Conservation (phyloP, 1,139 yeast genomes). For the Yamadazyma epiphylla region DNA sequence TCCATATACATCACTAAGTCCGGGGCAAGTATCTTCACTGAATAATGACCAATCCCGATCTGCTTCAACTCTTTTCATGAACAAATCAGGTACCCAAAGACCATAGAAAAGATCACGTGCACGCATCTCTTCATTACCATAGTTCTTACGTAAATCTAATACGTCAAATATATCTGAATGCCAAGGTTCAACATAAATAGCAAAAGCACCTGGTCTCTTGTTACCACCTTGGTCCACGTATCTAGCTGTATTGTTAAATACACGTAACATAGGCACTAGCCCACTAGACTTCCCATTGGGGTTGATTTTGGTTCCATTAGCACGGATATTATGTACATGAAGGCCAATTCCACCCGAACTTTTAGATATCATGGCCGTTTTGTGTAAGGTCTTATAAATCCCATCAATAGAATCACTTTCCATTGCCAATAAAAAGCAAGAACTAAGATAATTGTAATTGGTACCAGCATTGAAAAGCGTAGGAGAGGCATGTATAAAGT, state of each 20-base stretch:
- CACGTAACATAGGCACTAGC: constrained; percentile 55
- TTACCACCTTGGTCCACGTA: constrained; percentile 64
- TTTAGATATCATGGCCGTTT: constrained; percentile 54
- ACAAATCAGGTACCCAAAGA: constrained; percentile 58
- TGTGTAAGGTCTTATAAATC: constrained; percentile 51
- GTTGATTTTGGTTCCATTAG: constrained; percentile 49
- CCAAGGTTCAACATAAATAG: constrained; percentile 62
- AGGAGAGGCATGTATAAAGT: constrained; percentile 55
- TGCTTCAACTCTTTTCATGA: constrained; percentile 51
- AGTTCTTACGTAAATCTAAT: constrained; percentile 50
- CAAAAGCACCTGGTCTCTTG: constrained; percentile 61
- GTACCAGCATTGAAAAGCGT: constrained; percentile 55
- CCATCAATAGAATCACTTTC: constrained; percentile 59
- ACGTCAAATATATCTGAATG: constrained; percentile 54
- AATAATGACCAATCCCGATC: constrained; percentile 52
- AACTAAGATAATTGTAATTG: constrained; percentile 44
- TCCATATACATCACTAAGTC: constrained; percentile 48
- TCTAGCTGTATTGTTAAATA: constrained; percentile 56
- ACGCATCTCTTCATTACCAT: constrained; percentile 54
- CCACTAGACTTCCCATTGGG: constrained; percentile 57
- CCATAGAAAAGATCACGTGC: constrained; percentile 58
- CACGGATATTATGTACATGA: constrained; percentile 51
- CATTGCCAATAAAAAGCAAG: constrained; percentile 56
- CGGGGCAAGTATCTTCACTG: constrained; percentile 53
- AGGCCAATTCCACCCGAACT: constrained; percentile 60